Evolutionary conservation across 371 early-diverging fungal species (phyloP), one percentile per base, ranked within the genome.

Genomic region (Rhizomucor miehei): DNA sequence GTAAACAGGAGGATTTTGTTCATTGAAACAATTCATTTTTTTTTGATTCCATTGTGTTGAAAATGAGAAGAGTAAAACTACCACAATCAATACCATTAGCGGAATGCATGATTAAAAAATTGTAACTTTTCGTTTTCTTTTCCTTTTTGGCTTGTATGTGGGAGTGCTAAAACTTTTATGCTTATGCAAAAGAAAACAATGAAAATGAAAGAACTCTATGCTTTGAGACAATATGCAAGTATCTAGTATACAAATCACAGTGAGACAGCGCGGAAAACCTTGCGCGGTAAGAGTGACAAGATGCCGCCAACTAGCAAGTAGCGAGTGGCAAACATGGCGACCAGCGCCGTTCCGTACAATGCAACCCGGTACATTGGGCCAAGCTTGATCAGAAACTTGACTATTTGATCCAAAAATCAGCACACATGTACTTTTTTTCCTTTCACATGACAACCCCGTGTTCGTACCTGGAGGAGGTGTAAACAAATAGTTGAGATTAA

Each of bases 401-500:
- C 76, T 76, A 52, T 6, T 45, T 16, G 43, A 14, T 12, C 6
- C 10, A 39, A 0, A 14, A 19, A 17, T 51, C 6, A 51, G 51
- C 41, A 19, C 14, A 41, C n/a, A n/a, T n/a, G n/a, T n/a, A n/a
- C n/a, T n/a, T n/a, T n/a, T 16, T 19, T 16, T 3, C 41, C 11
- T 48, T 29, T 48, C 5, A 43, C 2, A 37, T 3, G 10, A 2
- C 16, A 43, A 43, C 6, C 23, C 14, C 16, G 9, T 1, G 23
- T n/a, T 17, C 68, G 69, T 71, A 73, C 81, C 72, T 48, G 80
- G 81, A 44, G 83, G 83, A 10, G 81, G 83, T 47, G 79, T 66
- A 57, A 79, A 67, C 52, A 82, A 67, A 55, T 85, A 85, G 57
- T 85, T 85, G 36, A 85, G 52, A 47, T 85, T 85, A 50, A 73